Base-by-base conservation (phyloP, 768 basidiomycete genomes). In the Galerina marginata region DNA sequence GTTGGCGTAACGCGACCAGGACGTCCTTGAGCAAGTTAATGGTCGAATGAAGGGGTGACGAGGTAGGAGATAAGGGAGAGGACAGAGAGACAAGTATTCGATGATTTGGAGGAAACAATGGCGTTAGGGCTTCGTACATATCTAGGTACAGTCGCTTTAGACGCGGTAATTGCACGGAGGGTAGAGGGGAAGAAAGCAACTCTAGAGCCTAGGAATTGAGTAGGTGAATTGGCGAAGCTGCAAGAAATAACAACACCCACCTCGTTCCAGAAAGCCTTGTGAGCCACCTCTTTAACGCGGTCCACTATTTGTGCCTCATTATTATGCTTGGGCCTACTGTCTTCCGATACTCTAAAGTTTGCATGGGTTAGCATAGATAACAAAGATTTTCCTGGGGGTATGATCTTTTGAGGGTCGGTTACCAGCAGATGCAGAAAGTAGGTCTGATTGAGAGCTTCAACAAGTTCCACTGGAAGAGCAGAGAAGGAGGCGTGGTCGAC, bases 231-330 rank as follows among this genome's bases (percentile, higher is more conserved):
- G 12, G 37, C 44, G 44, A 58, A 50, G 49, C 36, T 44, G 29
- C 15, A 52, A 10, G 44, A 58, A 49, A 51, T 10, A 48, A 58
- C 4, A 42, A 47, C 55, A 65, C 81, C 67, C 65, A 91, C 90
- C 80, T 89, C 83, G 43, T 86, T 84, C 90, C 90, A 92, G 69
- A 92, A 92, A 4, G 87, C 89, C 50, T 75, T 77, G 69, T 89
- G 87, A 11, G 84, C 81, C 6, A 85, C 83, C 59, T 81, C 77
- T 58, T 81, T 79, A 11, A 85, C 83, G 42, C 83, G 72, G 11
- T 76, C 71, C 9, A 75, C 74, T 9, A 81, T 64, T 7, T 56
- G 57, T 11, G 61, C 48, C 10, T 64, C 60, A 12, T 56, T 55
- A 4, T 65, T 43, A 3, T 62, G 49, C 23, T 58, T 10, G 6